Evolutionary conservation across 331 rosid species (phyloP).

Genomic region (Dryas integrifolia): DNA sequence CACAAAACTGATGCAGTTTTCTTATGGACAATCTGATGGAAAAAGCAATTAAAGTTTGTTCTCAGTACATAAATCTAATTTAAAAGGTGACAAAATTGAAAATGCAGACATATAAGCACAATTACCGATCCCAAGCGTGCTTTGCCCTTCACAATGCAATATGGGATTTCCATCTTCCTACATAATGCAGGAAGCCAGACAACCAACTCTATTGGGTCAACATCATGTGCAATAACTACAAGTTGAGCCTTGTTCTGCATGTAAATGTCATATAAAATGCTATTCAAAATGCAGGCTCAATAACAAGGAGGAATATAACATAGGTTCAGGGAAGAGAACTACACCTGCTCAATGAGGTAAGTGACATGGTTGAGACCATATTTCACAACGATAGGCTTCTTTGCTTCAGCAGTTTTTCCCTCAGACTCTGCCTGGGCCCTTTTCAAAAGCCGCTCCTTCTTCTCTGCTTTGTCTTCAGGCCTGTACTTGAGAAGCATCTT

Average conservation of each 20-base stretch:
- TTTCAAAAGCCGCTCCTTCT: constrained; percentile 39
- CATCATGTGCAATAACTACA: constrained; percentile 52
- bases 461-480: constrained; percentile 43
- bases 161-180: constrained; percentile 56
- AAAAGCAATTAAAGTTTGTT: neutral
- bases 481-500: constrained; percentile 47
- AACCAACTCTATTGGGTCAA: constrained; percentile 51
- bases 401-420: constrained; percentile 33
- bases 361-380: constrained; percentile 48
- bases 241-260: constrained; percentile 53
- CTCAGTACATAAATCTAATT: neutral
- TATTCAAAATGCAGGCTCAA: neutral
- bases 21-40: constrained; percentile 42
- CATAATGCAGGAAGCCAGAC: constrained; percentile 55
- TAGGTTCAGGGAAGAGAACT: neutral
- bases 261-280: neutral
- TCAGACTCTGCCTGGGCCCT: constrained; percentile 40
- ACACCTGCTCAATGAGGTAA: constrained; percentile 46
- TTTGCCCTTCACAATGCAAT: constrained; percentile 54
- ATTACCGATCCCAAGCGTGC: constrained; percentile 48
- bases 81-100: neutral
- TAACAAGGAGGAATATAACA: neutral
- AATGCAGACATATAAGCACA: neutral
- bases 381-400: constrained; percentile 42
- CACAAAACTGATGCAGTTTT: constrained; percentile 51